Conservation (phyloP, 2,329 filamentous ascomycete genomes). For the Diaporthe sp. region DNA sequence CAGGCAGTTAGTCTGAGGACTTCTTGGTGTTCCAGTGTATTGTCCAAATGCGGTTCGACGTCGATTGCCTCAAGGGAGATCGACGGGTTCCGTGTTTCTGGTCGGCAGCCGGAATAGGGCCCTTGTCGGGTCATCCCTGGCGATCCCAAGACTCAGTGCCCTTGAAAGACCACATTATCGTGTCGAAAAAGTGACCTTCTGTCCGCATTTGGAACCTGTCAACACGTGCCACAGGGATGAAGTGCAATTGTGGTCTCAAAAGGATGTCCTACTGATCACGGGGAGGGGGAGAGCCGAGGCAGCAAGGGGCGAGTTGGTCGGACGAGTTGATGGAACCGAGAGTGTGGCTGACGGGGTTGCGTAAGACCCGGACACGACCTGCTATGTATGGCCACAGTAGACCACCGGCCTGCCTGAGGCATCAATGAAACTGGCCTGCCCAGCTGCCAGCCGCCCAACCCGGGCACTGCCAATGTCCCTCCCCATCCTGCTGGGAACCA, state of each 20-base stretch:
- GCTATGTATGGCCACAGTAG: neutral
- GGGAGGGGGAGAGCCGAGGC: conserved; percentile 22
- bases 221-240: conserved; percentile 24
- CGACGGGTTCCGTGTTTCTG: conserved; percentile 23
- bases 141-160: conserved; percentile 2
- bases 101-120: conserved; percentile 19
- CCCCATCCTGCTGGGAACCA: conserved; percentile 6
- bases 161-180: neutral
- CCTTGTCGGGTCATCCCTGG: conserved; percentile 13
- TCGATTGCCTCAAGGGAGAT: conserved; percentile 7
- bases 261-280: conserved; percentile 17
- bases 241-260: conserved; percentile 11
- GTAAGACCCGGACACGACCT: neutral
- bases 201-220: neutral
- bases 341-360: conserved; percentile 26
- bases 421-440: conserved; percentile 23
- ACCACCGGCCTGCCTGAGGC: conserved; percentile 14
- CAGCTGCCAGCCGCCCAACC: conserved; percentile 10
- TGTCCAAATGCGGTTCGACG: neutral
- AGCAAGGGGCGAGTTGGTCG: conserved; percentile 29
- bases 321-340: conserved; percentile 28
- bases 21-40: neutral
- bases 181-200: neutral
- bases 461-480: neutral
- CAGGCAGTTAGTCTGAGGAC: neutral